These are phyloP conservation scores for Diaporthe citri DNA, from an alignment of 2,329 filamentous ascomycete genomes.

Conservation along the genomic window DNA sequence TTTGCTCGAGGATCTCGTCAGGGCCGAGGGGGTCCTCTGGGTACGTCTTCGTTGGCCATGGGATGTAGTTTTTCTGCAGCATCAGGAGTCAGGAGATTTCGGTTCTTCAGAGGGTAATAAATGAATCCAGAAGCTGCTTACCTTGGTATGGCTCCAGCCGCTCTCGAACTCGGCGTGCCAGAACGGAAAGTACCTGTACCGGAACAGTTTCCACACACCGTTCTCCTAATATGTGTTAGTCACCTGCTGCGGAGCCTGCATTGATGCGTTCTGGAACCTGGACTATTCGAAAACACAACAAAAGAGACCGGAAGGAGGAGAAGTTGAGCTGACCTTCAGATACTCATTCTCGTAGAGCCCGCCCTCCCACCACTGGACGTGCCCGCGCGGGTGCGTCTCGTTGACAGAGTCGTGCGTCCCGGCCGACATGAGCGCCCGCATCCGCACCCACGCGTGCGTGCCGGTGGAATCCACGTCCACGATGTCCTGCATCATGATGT, in stretches of 20 bases:
- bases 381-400: conserved; percentile 63
- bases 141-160: conserved; percentile 65
- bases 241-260: neutral
- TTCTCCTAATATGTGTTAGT: conserved; percentile 50
- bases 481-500: conserved; percentile 69
- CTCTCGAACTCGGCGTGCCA: conserved; percentile 67
- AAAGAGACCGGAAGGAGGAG: neutral
- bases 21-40: conserved; percentile 64
- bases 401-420: conserved; percentile 65
- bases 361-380: conserved; percentile 70
- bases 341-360: conserved; percentile 71
- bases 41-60: conserved; percentile 61
- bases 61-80: conserved; percentile 60
- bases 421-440: conserved; percentile 67
- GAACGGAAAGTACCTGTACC: conserved; percentile 68
- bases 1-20: conserved; percentile 65
- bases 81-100: no score
- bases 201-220: conserved; percentile 66
- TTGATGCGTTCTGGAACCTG: neutral
- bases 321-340: conserved; percentile 53
- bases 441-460: conserved; percentile 63
- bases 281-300: neutral
- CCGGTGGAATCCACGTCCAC: conserved; percentile 62
- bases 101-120: no score
- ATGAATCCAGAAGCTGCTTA: no score